phyloP scores from a whole-genome alignment of 768 basidiomycete genomes.

The Naganishia vaughanmartiniae region DNA sequence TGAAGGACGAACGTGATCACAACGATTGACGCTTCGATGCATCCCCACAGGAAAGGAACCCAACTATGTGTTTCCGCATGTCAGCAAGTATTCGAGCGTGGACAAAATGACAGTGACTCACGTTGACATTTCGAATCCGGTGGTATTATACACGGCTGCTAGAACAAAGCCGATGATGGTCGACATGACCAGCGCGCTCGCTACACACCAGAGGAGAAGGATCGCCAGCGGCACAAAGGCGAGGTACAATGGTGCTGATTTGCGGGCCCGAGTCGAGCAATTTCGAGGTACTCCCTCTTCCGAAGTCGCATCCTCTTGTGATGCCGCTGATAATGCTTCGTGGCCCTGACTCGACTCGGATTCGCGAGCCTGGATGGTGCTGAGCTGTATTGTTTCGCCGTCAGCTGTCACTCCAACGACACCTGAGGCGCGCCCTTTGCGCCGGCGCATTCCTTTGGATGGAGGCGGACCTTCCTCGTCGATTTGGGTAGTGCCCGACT shows the following conservation, averaged over 20 bases:
- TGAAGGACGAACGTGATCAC: slow-evolving; percentile 29
- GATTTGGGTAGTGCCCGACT: neutral
- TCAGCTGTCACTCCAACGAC: neutral
- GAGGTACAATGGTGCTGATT: slow-evolving; percentile 30
- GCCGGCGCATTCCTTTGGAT: neutral
- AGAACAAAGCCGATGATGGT: slow-evolving; percentile 33
- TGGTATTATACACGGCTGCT: slow-evolving; percentile 32
- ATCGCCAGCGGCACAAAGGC: slow-evolving; percentile 25
- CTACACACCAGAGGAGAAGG: slow-evolving; percentile 22
- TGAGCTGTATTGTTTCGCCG: slow-evolving; percentile 15
- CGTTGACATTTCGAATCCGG: slow-evolving; percentile 34
- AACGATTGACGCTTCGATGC: slow-evolving; percentile 28
- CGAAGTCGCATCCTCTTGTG: neutral
- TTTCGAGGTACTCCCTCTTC: neutral
- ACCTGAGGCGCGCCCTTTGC: neutral
- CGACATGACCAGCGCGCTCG: slow-evolving; percentile 30
- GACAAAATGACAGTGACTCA: slow-evolving; percentile 4
- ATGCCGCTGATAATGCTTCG: neutral
- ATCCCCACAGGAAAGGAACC: slow-evolving; percentile 31
- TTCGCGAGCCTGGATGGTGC: neutral
- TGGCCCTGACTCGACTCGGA: neutral
- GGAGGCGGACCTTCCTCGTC: neutral
- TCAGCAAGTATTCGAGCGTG: neutral
- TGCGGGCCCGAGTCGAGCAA: neutral
- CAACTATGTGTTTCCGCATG: slow-evolving; percentile 5